Base-by-base conservation (phyloP, 495 filamentous ascomycete species). In the Talaromyces proteolyticus region DNA sequence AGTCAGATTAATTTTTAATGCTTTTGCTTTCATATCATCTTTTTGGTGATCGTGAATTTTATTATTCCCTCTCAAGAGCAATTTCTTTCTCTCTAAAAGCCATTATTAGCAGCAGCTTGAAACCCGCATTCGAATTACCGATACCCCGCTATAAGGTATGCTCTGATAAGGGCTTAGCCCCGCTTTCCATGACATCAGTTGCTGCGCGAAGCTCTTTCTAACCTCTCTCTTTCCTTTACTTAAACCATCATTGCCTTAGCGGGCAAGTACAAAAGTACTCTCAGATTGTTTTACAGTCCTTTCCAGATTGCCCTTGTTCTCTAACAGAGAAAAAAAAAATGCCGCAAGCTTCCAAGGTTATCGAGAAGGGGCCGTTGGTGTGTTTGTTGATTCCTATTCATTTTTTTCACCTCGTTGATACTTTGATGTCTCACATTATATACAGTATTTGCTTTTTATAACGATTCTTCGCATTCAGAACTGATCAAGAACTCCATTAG, bases 351-450 rank as follows among this genome's bases (percentile, higher is more conserved):
- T 67, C 77, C 37, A 79, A 77, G 51, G 59, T 77, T 47, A 42
- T 80, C 23, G 73, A 72, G n/a, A 72, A 62, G 34, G 65, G 67
- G 29, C 76, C 74, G 43, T 59, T 79, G 62, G 76, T 78, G 60
- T 11, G 60, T 36, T 51, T 64, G 56, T 59, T 61, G 23, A 60
- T 65, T 29, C 66, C 69, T n/a, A n/a, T n/a, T n/a, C n/a, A n/a
- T n/a, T n/a, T n/a, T n/a, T n/a, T n/a, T n/a, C n/a, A n/a, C n/a
- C n/a, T n/a, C n/a, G n/a, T n/a, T n/a, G n/a, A n/a, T n/a, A n/a
- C n/a, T n/a, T n/a, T n/a, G n/a, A n/a, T n/a, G n/a, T n/a, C n/a
- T n/a, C n/a, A n/a, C n/a, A n/a, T n/a, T n/a, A n/a, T n/a, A n/a
- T n/a, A n/a, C n/a, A n/a, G n/a, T n/a, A n/a, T n/a, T n/a, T 55